Base-by-base conservation (phyloP, 139 green algal genomes). In the Trebouxia sp. region DNA sequence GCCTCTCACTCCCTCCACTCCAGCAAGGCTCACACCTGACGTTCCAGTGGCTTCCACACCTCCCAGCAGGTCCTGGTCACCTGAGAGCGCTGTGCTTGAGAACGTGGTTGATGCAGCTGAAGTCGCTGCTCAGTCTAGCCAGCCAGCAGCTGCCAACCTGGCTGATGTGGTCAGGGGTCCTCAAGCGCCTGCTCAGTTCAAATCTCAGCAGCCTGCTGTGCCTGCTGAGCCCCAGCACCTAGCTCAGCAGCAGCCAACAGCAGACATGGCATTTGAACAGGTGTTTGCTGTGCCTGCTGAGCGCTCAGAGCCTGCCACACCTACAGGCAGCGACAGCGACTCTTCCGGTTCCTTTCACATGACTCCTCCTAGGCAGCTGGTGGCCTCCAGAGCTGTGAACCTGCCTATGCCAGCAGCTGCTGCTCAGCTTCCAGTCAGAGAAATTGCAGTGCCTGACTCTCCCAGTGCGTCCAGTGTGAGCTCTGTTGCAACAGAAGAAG, bases 291-390 rank as follows among this genome's bases (percentile, higher is more conserved):
- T 15, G 62, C 62, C 35, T 28, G 32, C 32, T 72, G 35, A 26
- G 62, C n/a, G 32, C 12, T 72, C 62, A 72, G 62, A 72, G n/a
- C n/a, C n/a, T n/a, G n/a, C n/a, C n/a, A n/a, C n/a, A n/a, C n/a
- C n/a, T n/a, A n/a, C n/a, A n/a, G n/a, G n/a, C 62, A 72, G 62
- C 32, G 62, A 35, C 62, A 72, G 62, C 26, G 62, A 72, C 32
- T 45, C 62, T 15, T 72, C 62, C n/a, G 62, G 35, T 1, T 72
- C 62, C 15, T 30, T 72, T n/a, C n/a, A n/a, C 35, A 42, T 22
- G 1, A 15, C 20, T 14, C 62, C 62, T 28, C 62, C 62, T 14
- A 35, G 62, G 20, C 62, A 45, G 32, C 35, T 72, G 32, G 62
- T 72, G 62, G 62, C 62, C 26, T 72, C 62, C 11, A 43, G 62